Evolutionary conservation across 495 filamentous ascomycete genomes (phyloP), one percentile per base, ranked within the genome.

Genomic region (Aspergillus indologenus): DNA sequence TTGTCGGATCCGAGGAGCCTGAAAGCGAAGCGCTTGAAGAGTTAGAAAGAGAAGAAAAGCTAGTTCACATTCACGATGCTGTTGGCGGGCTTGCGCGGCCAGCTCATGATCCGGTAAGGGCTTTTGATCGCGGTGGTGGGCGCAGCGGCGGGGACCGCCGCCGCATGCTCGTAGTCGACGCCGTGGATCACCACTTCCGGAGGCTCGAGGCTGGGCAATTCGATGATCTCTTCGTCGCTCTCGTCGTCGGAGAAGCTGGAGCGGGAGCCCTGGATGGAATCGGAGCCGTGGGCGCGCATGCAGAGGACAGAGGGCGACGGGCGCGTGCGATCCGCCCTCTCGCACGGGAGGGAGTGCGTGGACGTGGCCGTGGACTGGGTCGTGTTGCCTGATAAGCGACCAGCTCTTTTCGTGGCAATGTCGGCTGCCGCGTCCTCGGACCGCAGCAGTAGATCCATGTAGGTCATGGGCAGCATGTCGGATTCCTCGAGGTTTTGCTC

Each of bases 241-340:
- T 73, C 75, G 26, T 74, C 67, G 9, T 34, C 54, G 8, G 71
- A 66, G 53, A 62, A 58, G 53, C 67, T 68, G 19, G 51, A 48
- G 34, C 57, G 62, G 61, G 65, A 63, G 20, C 66, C 62, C 9
- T 53, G 59, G 9, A 65, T 64, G 2, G 68, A 62, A 3, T 56
- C 62, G 1, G 71, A 75, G 18, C 64, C 61, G 26, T 77, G 72
- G 14, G 75, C 75, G 45, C 73, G 73, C 71, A 78, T 69, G 50
- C 61, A 68, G 51, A 73, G 69, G n/a, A 76, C 63, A 3, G 68
- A 68, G n/a, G 64, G 62, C 2, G 57, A 49, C 21, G 65, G 56
- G 9, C 60, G 64, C 0, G 62, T 53, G 34, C 52, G 46, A 29
- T 43, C 20, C 15, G 65, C 54, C 14, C 43, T 18, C 45, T 50